phyloP scores from a whole-genome alignment of 331 rosid species.

The Erythrophleum ivorense region DNA sequence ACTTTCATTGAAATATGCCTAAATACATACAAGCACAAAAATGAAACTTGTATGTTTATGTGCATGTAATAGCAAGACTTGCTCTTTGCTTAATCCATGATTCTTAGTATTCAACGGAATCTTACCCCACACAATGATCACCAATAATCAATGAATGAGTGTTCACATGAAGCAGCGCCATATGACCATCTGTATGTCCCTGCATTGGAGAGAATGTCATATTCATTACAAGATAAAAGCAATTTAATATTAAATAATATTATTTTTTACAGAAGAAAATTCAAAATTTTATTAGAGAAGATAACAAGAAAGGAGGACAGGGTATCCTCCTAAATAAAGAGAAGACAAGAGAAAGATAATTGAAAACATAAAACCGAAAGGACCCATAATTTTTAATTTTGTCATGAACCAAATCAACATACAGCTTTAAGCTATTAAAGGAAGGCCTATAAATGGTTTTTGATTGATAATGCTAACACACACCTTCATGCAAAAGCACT shows the following conservation, averaged over 20 bases:
- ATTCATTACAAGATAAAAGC: slow-evolving; percentile 37
- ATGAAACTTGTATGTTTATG: background rate
- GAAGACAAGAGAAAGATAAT: background rate
- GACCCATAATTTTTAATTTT: background rate
- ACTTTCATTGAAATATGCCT: slow-evolving; percentile 17
- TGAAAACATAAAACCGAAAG: background rate
- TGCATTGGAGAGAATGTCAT: slow-evolving; percentile 42
- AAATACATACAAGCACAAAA: slow-evolving; percentile 10
- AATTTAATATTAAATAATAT: background rate
- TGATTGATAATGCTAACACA: slow-evolving; percentile 11
- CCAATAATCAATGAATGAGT: slow-evolving; percentile 81
- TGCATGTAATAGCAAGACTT: background rate
- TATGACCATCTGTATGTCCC: slow-evolving; percentile 98
- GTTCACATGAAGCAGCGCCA: slow-evolving; percentile 74
- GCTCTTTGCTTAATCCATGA: slow-evolving; percentile 8
- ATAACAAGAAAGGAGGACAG: background rate
- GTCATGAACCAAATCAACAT: slow-evolving; percentile 19
- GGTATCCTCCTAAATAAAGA: background rate
- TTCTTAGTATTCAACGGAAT: slow-evolving; percentile 28
- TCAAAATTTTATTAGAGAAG: background rate
- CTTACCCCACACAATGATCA: slow-evolving; percentile 97
- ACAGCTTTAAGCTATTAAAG: background rate
- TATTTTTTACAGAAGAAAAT: background rate
- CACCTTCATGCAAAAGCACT: slow-evolving; percentile 24
- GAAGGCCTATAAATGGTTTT: slow-evolving; percentile 15